Evolutionary conservation across 1,139 yeast species (phyloP).

Genomic region (Yamadazyma triangularis): DNA sequence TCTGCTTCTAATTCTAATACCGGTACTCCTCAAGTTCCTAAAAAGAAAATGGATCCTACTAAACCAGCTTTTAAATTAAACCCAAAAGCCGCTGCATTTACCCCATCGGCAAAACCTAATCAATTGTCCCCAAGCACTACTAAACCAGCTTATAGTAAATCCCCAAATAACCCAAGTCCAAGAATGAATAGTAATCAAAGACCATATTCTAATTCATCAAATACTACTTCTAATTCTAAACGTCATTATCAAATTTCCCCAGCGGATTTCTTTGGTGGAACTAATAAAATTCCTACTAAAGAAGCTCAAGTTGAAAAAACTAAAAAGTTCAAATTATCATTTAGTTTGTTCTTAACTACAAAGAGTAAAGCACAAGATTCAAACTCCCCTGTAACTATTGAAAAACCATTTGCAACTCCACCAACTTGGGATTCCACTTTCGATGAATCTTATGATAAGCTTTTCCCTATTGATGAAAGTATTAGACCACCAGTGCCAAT

Average conservation of each 20-base stretch:
- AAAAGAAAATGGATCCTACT: constrained; percentile 51
- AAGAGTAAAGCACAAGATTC: constrained; percentile 23
- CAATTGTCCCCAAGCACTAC: constrained; percentile 24
- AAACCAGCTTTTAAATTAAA: constrained; percentile 64
- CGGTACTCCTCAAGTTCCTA: constrained; percentile 8
- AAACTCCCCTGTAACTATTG: constrained; percentile 26
- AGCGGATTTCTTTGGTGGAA: constrained; percentile 47
- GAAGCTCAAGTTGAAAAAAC: constrained; percentile 33
- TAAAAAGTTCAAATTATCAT: constrained; percentile 40
- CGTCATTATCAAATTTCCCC: constrained; percentile 41
- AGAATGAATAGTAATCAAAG: constrained; percentile 25
- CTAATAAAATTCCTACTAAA: constrained; percentile 43
- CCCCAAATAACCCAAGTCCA: constrained; percentile 33
- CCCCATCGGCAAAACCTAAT: constrained; percentile 39
- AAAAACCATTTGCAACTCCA: constrained; percentile 66
- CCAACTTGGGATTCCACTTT: constrained; percentile 74
- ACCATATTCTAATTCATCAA: constrained; percentile 23
- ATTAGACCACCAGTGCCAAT: constrained; percentile 15
- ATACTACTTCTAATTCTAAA: constrained; percentile 20
- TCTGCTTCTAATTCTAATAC: constrained; percentile 2
- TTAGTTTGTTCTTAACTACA: constrained; percentile 54
- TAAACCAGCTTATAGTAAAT: constrained; percentile 10
- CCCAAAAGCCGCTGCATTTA: constrained; percentile 68
- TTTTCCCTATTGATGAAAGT: constrained; percentile 32
- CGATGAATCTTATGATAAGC: constrained; percentile 47